These are phyloP conservation scores for Ophiostoma populinum DNA, from an alignment of 2,329 filamentous ascomycete genomes.

Conservation along the genomic window DNA sequence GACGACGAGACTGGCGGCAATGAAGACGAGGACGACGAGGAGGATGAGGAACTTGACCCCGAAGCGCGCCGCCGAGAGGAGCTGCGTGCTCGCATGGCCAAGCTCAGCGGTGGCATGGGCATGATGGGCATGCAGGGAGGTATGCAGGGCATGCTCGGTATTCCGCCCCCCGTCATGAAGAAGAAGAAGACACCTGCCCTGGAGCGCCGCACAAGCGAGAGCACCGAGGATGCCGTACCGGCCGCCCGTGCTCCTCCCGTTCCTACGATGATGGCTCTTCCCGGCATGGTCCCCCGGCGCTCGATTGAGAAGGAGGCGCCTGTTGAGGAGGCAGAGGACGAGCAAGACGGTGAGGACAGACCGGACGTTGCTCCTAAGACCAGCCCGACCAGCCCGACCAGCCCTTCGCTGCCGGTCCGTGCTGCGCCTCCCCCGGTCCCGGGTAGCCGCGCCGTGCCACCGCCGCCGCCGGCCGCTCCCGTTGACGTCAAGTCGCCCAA, in stretches of 20 bases:
- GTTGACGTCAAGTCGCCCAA: constrained; percentile 40
- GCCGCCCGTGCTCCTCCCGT: constrained; percentile 33
- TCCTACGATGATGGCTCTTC: constrained; percentile 45
- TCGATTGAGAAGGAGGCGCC: constrained; percentile 22
- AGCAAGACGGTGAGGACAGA: constrained; percentile 20
- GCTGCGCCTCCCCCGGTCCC: constrained; percentile 26
- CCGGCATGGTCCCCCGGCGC: constrained; percentile 49
- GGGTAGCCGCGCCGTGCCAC: constrained; percentile 34
- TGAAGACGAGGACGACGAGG: constrained; percentile 53
- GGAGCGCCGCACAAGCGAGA: constrained; percentile 26
- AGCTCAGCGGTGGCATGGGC: constrained; percentile 95
- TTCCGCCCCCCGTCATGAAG: constrained; percentile 28
- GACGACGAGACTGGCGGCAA: constrained; percentile 20
- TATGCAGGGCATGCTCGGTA: constrained; percentile 85
- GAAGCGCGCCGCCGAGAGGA: constrained; percentile 76
- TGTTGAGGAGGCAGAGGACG: constrained; percentile 12
- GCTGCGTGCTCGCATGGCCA: constrained; percentile 86
- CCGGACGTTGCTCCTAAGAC: no score
- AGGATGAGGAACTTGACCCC: constrained; percentile 74
- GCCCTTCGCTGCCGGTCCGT: constrained; percentile 16
- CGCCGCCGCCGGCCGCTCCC: constrained; percentile 33
- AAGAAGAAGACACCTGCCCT: constrained; percentile 35
- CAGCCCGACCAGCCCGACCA: no score
- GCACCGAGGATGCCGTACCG: constrained; percentile 17
- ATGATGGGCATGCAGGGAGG: constrained; percentile 60